Evolutionary conservation across 192 early-diverging fungal species (phyloP), one percentile per base, ranked within the genome.

Genomic region (Pilaira anomala): DNA sequence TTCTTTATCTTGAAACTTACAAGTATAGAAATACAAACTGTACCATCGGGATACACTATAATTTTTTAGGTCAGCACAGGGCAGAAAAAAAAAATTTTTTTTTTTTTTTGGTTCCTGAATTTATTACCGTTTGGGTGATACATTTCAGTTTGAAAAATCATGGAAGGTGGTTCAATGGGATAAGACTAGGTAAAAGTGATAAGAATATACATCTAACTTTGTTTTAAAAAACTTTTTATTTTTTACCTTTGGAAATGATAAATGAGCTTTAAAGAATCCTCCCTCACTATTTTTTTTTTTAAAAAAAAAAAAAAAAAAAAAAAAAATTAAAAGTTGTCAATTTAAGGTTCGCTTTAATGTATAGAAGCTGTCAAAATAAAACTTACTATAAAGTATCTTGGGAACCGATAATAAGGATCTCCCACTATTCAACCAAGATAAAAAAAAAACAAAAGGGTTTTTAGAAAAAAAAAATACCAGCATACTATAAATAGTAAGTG

Each of bases 21-120:
- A 69, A 98, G 75, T 68, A 98, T 98, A n/a, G 92, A 93, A 53
- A 98, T 97, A 74, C 95, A 97, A 16, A 98, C 94, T 24, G 85
- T 83, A 14, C 97, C 97, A 73, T 93, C 81, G 11, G 81, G 77
- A 72, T 96, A 95, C 5, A 97, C 88, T 86, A 71, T 19, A 53
- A 33, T 36, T 36, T 36, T 36, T 9, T 36, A 36, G 33, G 33
- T 36, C 33, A 36, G 33, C 33, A 25, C 26, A 30, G 33, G 45
- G 9, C 25, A 51, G 26, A 29, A 46, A 44, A 41, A 13, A 52
- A 42, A 42, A 57, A 24, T 52, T 11, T 28, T 7, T 26, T n/a
- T n/a, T n/a, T n/a, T n/a, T n/a, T n/a, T n/a, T 9, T 33, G 18
- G 18, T 21, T 19, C 30, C 53, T 26, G 53, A 36, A 11, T 57